These are phyloP conservation scores for Trichophyton benhamiae DNA, from an alignment of 2,329 filamentous ascomycete genomes.

Conservation along the genomic window DNA sequence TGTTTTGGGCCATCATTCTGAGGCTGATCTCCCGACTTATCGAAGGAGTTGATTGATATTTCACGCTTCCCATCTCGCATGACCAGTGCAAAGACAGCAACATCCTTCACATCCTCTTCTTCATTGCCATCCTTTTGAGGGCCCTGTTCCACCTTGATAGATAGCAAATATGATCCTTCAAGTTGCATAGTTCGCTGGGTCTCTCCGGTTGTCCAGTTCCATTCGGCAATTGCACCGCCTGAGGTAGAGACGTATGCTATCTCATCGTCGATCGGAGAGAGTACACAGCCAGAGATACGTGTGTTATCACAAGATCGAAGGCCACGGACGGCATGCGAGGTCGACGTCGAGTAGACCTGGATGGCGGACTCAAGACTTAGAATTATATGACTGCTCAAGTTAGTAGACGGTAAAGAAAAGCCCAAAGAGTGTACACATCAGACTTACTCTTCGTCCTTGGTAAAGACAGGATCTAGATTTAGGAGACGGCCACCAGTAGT, in stretches of 20 bases:
- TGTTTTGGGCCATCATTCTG: conserved; percentile 15
- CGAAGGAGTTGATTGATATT: conserved; percentile 16
- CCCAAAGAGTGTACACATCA: neutral
- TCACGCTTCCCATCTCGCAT: conserved; percentile 29
- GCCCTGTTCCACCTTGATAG: conserved; percentile 17
- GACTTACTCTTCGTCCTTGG: conserved; percentile 43
- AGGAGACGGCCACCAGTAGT: conserved; percentile 42
- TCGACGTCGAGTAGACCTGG: conserved; percentile 67
- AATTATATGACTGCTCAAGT: conserved; percentile 51
- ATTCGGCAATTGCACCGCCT: conserved; percentile 41
- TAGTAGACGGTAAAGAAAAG: neutral
- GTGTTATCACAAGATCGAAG: conserved; percentile 45
- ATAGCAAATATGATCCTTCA: conserved; percentile 24
- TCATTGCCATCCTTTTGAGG: conserved; percentile 15
- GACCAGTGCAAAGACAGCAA: conserved; percentile 29
- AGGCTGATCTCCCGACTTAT: neutral
- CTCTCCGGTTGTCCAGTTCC: conserved; percentile 45
- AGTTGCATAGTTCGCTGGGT: conserved; percentile 35
- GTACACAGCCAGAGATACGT: conserved; percentile 39
- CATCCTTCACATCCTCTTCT: conserved; percentile 14
- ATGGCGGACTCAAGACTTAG: conserved; percentile 62
- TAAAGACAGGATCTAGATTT: conserved; percentile 45
- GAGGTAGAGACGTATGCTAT: conserved; percentile 43
- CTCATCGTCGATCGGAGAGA: conserved; percentile 41
- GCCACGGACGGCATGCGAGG: conserved; percentile 66